Conservation (phyloP, 2,329 filamentous ascomycete species). For the Helminthosporium solani region DNA sequence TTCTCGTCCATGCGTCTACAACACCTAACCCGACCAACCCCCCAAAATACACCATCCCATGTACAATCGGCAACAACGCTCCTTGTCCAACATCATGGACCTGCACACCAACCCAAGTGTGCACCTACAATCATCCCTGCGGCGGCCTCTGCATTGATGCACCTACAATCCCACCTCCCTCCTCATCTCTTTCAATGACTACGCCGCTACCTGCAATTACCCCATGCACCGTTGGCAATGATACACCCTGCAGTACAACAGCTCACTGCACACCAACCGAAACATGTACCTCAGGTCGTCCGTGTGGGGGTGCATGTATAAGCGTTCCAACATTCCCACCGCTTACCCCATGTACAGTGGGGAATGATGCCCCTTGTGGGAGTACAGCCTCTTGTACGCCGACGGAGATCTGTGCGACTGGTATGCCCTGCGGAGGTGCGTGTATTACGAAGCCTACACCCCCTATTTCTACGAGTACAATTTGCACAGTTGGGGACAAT, state of each 20-base stretch:
- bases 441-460: constrained; percentile 7
- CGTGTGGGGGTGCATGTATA: constrained; percentile 6
- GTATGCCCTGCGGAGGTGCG: constrained; percentile 7
- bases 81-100: constrained; percentile 9
- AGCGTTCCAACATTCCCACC: constrained; percentile 1
- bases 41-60: constrained; percentile 6
- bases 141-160: not conserved
- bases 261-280: constrained; percentile 6
- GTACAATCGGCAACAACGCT: constrained; percentile 11
- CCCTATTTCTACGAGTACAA: not conserved
- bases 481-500: constrained; percentile 10
- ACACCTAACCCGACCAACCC: not conserved
- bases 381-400: constrained; percentile 9
- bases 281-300: not conserved
- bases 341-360: constrained; percentile 7
- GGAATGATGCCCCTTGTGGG: constrained; percentile 11
- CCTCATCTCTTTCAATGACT: too few relatives aligned
- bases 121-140: constrained; percentile 4
- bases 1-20: not conserved
- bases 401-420: constrained; percentile 8
- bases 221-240: constrained; percentile 8
- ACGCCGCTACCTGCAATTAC: not conserved
- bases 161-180: not conserved
- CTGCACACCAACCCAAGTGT: constrained; percentile 9
- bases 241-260: constrained; percentile 2